phyloP scores from a whole-genome alignment of 1,284 basidiomycete genomes.

The Melampsora larici-populina region DNA sequence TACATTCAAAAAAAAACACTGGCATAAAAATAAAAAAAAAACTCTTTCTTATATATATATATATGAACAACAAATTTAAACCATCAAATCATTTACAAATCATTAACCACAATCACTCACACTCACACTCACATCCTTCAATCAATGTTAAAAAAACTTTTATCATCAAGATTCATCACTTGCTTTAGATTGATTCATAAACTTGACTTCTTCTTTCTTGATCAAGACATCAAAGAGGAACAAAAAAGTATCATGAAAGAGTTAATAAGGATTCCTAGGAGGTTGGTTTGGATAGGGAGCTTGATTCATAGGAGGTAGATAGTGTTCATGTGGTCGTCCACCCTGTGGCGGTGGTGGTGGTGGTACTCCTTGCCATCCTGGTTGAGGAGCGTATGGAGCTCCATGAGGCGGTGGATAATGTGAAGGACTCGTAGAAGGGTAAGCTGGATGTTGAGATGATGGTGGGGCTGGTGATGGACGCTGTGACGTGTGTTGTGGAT shows the following conservation, averaged over 20 bases:
- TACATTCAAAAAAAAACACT: no score
- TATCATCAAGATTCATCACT: no score
- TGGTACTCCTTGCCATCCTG: not conserved
- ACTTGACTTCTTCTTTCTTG: no score
- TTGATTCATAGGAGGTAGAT: not conserved
- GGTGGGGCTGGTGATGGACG: slow-evolving; percentile 45
- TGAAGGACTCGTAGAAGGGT: not conserved
- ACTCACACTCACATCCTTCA: not conserved
- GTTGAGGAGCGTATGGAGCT: not conserved
- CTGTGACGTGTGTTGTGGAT: not conserved
- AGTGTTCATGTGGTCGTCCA: not conserved
- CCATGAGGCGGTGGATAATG: not conserved
- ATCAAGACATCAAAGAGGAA: no score
- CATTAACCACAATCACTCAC: not conserved
- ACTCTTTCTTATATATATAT: not conserved
- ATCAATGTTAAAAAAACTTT: no score
- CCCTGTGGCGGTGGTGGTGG: not conserved
- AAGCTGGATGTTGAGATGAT: slow-evolving; percentile 15
- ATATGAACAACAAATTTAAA: not conserved
- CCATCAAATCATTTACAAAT: not conserved
- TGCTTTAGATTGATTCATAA: no score
- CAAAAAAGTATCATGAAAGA: no score
- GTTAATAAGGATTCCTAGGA: not conserved
- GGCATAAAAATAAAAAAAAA: not conserved
- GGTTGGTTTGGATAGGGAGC: not conserved